phyloP scores from a whole-genome alignment of 768 basidiomycete genomes.

The Boletus pseudo-olivaceus region DNA sequence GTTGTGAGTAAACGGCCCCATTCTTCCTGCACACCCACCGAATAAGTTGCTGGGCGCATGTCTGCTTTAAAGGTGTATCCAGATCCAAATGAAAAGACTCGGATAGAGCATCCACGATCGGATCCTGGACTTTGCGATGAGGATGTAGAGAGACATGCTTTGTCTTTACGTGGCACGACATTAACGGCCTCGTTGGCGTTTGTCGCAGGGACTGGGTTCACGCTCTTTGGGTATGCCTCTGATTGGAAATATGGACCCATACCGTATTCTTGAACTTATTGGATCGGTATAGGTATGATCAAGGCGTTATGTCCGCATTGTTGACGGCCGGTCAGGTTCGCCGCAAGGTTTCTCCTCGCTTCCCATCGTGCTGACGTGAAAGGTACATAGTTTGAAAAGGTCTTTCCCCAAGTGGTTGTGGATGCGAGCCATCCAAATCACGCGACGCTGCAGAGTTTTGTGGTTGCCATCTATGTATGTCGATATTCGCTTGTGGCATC shows the following conservation, averaged over 20 bases:
- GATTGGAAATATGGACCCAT: neutral
- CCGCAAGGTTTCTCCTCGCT: neutral
- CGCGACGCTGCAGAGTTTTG: conserved; percentile 56
- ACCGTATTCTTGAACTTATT: neutral
- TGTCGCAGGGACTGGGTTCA: conserved; percentile 58
- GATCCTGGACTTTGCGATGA: neutral
- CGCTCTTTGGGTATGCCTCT: conserved; percentile 51
- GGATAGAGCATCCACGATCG: neutral
- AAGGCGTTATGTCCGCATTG: conserved; percentile 68
- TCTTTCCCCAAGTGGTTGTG: conserved; percentile 53
- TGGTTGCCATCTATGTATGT: conserved; percentile 56
- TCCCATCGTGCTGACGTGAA: conserved; percentile 1
- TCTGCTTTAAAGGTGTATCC: neutral
- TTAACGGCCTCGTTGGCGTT: conserved; percentile 51
- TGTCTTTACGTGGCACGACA: conserved; percentile 32
- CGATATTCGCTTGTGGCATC: neutral
- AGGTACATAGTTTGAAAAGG: conserved; percentile 46
- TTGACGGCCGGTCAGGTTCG: conserved; percentile 51
- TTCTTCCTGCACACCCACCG: neutral
- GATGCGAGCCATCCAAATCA: conserved; percentile 37
- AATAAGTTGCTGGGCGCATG: conserved; percentile 2
- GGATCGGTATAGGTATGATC: conserved; percentile 48
- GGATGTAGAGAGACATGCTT: conserved; percentile 10
- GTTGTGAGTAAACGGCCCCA: neutral
- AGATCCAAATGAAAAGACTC: conserved; percentile 9